Evolutionary conservation across 495 filamentous ascomycete genomes (phyloP).

Genomic region (Sphaerosporella brunnea): DNA sequence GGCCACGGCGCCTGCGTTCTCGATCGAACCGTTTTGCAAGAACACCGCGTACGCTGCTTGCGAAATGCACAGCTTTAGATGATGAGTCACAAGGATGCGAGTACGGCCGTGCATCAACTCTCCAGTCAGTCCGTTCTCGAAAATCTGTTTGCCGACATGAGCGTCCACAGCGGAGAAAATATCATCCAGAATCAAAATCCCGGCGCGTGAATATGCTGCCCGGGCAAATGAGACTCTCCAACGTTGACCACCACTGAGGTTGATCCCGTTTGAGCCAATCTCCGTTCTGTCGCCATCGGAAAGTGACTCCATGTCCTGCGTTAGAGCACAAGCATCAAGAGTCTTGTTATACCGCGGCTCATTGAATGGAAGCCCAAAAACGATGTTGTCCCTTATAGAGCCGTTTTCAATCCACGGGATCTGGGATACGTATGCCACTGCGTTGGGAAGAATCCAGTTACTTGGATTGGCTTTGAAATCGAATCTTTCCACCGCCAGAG

Average conservation of each 20-base stretch:
- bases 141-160: slow-evolving; percentile 62
- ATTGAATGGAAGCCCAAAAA: slow-evolving; percentile 55
- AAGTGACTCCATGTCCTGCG: slow-evolving; percentile 58
- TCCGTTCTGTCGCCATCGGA: slow-evolving; percentile 59
- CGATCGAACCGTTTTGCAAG: slow-evolving; percentile 46
- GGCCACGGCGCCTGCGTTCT: slow-evolving; percentile 41
- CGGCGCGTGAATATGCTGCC: slow-evolving; percentile 63
- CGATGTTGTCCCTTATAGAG: slow-evolving; percentile 52
- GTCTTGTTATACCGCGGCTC: slow-evolving; percentile 45
- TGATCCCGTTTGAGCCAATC: slow-evolving; percentile 65
- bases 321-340: slow-evolving; percentile 49
- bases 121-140: slow-evolving; percentile 55
- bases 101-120: slow-evolving; percentile 51
- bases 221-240: slow-evolving; percentile 67
- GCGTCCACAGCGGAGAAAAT: slow-evolving; percentile 63
- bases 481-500: slow-evolving; percentile 31
- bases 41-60: slow-evolving; percentile 53
- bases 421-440: slow-evolving; percentile 62
- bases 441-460: slow-evolving; percentile 52
- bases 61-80: slow-evolving; percentile 51
- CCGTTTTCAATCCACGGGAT: slow-evolving; percentile 80
- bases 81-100: slow-evolving; percentile 66
- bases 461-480: slow-evolving; percentile 41
- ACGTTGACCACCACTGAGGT: slow-evolving; percentile 65
- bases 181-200: slow-evolving; percentile 64